A percentile compares a stretch with the other conserved stretches of the same genome.
phyloP scores from a whole-genome alignment of 306 rosid species.

The Castanea sativa region DNA sequence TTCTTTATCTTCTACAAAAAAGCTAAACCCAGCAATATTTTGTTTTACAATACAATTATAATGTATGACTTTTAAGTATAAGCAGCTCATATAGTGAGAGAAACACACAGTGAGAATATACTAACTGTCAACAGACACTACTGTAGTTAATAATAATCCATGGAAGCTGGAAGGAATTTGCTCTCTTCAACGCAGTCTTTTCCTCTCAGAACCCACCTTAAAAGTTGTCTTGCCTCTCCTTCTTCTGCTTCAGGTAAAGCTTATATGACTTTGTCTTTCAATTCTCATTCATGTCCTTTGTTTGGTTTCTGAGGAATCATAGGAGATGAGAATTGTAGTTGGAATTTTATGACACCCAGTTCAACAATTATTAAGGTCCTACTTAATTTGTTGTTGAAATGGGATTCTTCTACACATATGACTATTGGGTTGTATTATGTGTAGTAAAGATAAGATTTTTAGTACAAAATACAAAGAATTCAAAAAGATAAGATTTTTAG shows the following conservation, averaged over 20 bases:
- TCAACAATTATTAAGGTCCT: neutral
- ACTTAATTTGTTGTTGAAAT: neutral
- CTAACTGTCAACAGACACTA: neutral
- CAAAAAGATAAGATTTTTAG: neutral
- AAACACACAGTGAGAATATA: neutral
- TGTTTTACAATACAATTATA: neutral
- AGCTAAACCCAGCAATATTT: neutral
- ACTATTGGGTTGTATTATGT: neutral
- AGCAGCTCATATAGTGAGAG: neutral
- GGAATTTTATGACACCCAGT: neutral
- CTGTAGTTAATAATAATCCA: conserved; percentile 8
- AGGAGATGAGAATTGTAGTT: neutral
- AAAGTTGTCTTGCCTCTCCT: conserved; percentile 45
- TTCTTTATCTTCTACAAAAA: conserved; percentile 45
- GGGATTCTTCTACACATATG: neutral
- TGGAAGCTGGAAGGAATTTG: conserved; percentile 72
- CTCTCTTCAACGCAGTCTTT: conserved; percentile 58
- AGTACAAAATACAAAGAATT: neutral
- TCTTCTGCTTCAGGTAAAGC: conserved; percentile 43
- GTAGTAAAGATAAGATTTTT: too few relatives aligned
- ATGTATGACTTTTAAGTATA: neutral
- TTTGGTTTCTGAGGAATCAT: neutral
- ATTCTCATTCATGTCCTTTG: neutral
- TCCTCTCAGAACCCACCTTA: conserved; percentile 52
- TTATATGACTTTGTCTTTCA: neutral